A percentile compares a stretch with the other conserved stretches of the same genome.
These are phyloP conservation scores for Verticillium isaacii DNA, from an alignment of 2,329 filamentous ascomycete species.

Conservation along the genomic window DNA sequence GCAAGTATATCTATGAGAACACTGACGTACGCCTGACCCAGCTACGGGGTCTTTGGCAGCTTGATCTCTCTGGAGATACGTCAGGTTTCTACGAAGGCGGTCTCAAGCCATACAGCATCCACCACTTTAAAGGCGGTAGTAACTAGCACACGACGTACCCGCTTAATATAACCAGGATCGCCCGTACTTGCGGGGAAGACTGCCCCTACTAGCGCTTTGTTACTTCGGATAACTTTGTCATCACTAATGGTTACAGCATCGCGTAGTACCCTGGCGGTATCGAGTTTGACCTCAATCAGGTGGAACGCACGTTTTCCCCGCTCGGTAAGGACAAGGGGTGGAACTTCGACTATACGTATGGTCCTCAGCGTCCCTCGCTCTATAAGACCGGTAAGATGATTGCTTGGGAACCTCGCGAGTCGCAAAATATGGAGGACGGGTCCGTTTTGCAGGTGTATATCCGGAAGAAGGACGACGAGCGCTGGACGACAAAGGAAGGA, in stretches of 20 bases:
- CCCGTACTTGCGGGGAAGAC: constrained; percentile 35
- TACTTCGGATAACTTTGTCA: constrained; percentile 39
- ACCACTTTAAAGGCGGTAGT: constrained; percentile 27
- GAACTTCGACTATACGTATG: constrained; percentile 24
- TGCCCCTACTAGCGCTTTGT: constrained; percentile 41
- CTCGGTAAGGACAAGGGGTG: constrained; percentile 23
- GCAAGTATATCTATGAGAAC: constrained; percentile 30
- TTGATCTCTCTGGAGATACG: constrained; percentile 35
- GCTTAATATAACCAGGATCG: constrained; percentile 32
- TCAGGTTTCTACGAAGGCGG: constrained; percentile 36
- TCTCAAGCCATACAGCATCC: constrained; percentile 32
- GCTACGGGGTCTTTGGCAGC: constrained; percentile 28
- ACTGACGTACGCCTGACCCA: constrained; percentile 29
- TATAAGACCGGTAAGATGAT: constrained; percentile 24
- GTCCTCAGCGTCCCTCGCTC: constrained; percentile 22
- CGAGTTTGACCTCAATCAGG: background rate
- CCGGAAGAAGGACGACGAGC: constrained; percentile 5
- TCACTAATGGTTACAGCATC: constrained; percentile 40
- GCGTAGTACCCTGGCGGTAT: background rate
- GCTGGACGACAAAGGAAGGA: constrained; percentile 1
- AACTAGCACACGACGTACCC: constrained; percentile 16
- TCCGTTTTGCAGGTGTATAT: constrained; percentile 4
- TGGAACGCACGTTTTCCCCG: constrained; percentile 23
- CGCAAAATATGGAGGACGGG: constrained; percentile 4
- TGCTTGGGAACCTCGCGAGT: constrained; percentile 17